A percentile compares a stretch with the other conserved stretches of the same genome.
Conservation (phyloP, 1,284 basidiomycete genomes). For the Porogramme epimiltina region DNA sequence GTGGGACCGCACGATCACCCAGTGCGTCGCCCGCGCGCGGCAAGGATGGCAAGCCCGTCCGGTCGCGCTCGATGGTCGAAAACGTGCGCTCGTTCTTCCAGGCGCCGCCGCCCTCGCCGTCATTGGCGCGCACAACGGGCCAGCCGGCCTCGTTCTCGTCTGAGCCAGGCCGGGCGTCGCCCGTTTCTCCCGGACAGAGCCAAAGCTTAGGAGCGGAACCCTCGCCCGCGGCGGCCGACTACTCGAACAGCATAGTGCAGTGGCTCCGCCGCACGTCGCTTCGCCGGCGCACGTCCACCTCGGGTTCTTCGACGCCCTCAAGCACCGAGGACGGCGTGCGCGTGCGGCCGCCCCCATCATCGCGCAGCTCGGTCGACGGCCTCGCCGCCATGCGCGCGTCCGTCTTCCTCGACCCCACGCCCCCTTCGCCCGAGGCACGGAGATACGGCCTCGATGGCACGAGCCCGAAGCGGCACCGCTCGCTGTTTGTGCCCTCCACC, state of each 20-base stretch:
- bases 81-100: slow-evolving; percentile 47
- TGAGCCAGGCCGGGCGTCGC: slow-evolving; percentile 8
- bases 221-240: slow-evolving; percentile 27
- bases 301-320: slow-evolving; percentile 15
- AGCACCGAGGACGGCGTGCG: slow-evolving; percentile 12
- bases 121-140: slow-evolving; percentile 20
- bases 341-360: slow-evolving; percentile 3
- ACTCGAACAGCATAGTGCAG: slow-evolving; percentile 39
- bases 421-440: slow-evolving; percentile 1
- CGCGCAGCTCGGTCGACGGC: slow-evolving; percentile 15
- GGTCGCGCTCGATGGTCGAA: slow-evolving; percentile 50
- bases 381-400: slow-evolving; percentile 4
- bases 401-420: neutral
- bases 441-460: slow-evolving; percentile 1
- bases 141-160: slow-evolving; percentile 15
- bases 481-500: slow-evolving; percentile 26
- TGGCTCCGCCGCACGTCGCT: slow-evolving; percentile 51
- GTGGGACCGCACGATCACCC: slow-evolving; percentile 26
- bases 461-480: slow-evolving; percentile 27
- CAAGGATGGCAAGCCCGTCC: slow-evolving; percentile 38
- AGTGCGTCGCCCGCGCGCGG: slow-evolving; percentile 19
- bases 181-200: slow-evolving; percentile 16
- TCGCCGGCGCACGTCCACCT: slow-evolving; percentile 48
- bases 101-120: slow-evolving; percentile 30
- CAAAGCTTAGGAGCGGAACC: slow-evolving; percentile 5